Percentiles rank a stretch among this genome's conserved stretches.
These are phyloP conservation scores for Coniochaeta prunicola DNA, from an alignment of 2,329 filamentous ascomycete species.

Conservation along the genomic window DNA sequence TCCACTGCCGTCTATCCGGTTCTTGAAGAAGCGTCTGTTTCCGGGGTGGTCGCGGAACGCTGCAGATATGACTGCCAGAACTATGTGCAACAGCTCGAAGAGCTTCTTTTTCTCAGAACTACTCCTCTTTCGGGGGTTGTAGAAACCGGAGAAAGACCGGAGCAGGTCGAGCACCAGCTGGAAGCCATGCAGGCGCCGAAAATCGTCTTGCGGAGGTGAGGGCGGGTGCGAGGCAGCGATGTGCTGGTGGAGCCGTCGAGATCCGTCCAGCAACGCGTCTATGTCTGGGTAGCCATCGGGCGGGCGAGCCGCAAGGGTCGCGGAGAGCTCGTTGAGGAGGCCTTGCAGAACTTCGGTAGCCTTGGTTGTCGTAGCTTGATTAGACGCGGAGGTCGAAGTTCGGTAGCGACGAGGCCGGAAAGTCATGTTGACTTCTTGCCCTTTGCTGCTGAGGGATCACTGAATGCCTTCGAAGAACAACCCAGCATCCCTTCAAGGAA, in stretches of 20 bases:
- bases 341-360: conserved; percentile 50
- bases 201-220: conserved; percentile 63
- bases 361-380: conserved; percentile 48
- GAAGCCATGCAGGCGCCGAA: conserved; percentile 75
- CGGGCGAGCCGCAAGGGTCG: conserved; percentile 22
- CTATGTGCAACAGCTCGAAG: conserved; percentile 62
- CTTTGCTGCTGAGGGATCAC: not conserved
- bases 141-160: conserved; percentile 66
- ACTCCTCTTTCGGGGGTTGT: conserved; percentile 57
- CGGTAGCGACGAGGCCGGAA: conserved; percentile 50
- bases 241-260: conserved; percentile 61
- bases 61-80: conserved; percentile 68
- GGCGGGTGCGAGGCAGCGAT: conserved; percentile 39
- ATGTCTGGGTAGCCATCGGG: conserved; percentile 40
- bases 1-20: conserved; percentile 66
- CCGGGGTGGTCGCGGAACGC: conserved; percentile 73
- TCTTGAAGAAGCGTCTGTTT: conserved; percentile 81
- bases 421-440: conserved; percentile 34
- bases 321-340: conserved; percentile 41
- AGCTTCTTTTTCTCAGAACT: conserved; percentile 56
- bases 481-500: conserved; percentile 21
- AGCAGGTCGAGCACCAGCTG: conserved; percentile 64
- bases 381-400: conserved; percentile 57
- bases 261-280: conserved; percentile 41
- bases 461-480: not conserved